Percentiles rank a stretch among this genome's conserved stretches.
phyloP scores from a whole-genome alignment of 345 rosid species.

The Turritis glabra region DNA sequence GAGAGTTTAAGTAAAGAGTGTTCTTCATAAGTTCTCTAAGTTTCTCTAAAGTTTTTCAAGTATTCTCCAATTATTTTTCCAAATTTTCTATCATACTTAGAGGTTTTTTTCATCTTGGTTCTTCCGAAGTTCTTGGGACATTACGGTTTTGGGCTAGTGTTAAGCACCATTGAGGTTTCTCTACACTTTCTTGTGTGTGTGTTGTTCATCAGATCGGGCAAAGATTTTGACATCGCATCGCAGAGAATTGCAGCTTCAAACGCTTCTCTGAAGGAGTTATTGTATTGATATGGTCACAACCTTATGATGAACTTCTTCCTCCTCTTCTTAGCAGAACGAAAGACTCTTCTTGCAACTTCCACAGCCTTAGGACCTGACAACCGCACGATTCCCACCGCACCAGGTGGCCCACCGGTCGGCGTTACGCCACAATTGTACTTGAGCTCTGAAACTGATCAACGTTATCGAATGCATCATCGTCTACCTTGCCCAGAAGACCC shows the following conservation, averaged over 20 bases:
- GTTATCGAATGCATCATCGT: conserved; percentile 25
- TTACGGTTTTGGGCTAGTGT: no score
- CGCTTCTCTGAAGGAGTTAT: conserved; percentile 64
- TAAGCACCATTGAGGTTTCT: no score
- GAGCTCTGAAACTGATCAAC: conserved; percentile 38
- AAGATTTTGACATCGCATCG: conserved; percentile 75
- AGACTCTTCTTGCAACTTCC: conserved; percentile 61
- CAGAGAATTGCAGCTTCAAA: conserved; percentile 91
- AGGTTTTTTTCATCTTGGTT: no score
- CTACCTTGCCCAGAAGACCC: conserved; percentile 26
- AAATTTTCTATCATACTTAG: no score
- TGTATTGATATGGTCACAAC: no score
- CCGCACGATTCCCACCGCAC: conserved; percentile 78
- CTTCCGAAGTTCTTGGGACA: no score
- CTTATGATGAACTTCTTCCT: no score
- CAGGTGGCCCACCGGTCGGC: conserved; percentile 81
- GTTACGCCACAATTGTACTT: conserved; percentile 82
- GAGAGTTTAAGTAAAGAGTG: no score
- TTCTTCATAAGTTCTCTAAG: no score
- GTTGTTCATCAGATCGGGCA: conserved; percentile 65
- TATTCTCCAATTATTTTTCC: no score
- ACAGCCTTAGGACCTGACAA: conserved; percentile 75
- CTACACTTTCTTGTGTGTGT: no score
- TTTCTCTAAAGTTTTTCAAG: no score
- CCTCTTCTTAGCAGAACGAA: conserved; percentile 53